Base-by-base conservation (phyloP, 1,139 yeast genomes). In the Protomyces inundatus region DNA sequence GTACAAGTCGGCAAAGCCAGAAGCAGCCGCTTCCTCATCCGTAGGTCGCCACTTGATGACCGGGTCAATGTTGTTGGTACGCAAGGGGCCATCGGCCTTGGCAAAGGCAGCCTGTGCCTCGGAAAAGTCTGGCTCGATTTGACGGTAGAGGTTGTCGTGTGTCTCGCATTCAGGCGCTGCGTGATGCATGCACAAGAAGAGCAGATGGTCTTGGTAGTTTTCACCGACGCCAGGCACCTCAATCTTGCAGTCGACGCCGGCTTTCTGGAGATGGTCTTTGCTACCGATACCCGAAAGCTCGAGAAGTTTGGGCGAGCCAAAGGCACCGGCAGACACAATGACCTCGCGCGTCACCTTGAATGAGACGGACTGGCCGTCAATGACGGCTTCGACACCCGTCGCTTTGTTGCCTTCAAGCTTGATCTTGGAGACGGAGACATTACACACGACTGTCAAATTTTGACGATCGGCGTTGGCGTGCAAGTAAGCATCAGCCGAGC, bases 211-310 rank as follows among this genome's bases (percentile, higher is more conserved):
- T 23, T 54, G 59, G 10, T 51, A 54, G 16, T 54, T 54, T 30
- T 45, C 54, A 10, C 64, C 64, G 1, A 60, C 64, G 30, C 60
- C 60, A 14, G 40, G 42, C 16, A 33, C 3, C 34, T 60, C 57
- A 36, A 60, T 40, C 52, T 39, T 34, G 48, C 50, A 23, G 30
- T 7, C 37, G 34, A 60, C 40, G 6, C 60, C 60, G 54, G 35
- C 36, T n/a, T 30, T 50, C 42, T 54, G 30, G 35, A 60, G 60
- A 12, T 32, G 16, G n/a, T 45, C 30, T 33, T 34, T 34, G 30
- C 23, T 39, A 32, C 64, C 64, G 23, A 60, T 60, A 23, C 64
- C 64, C 7, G 64, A 60, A 7, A 42, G 36, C 54, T 60, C 60
- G 33, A 60, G 64, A 10, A 60, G 35, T 16, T 42, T 35, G 6